These are phyloP conservation scores for Casuarina glauca DNA, from an alignment of 306 rosid species.

Conservation along the genomic window DNA sequence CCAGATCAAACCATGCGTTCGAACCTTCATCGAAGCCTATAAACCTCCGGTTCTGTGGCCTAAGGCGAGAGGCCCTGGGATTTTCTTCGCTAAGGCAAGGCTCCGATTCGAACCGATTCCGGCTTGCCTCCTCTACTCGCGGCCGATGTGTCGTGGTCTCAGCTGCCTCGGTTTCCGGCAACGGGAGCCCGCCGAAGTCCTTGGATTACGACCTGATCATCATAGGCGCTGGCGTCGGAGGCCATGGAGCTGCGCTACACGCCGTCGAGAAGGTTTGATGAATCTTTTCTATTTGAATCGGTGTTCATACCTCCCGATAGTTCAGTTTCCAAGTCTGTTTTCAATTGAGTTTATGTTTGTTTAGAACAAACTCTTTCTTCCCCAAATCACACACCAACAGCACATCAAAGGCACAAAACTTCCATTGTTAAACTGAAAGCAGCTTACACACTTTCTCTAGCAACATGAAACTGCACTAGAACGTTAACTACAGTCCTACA, in stretches of 20 bases:
- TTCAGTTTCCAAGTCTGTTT: background rate
- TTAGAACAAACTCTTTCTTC: no score
- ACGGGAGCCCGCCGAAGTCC: conserved; percentile 69
- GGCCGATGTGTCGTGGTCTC: conserved; percentile 25
- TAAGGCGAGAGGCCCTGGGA: conserved; percentile 66
- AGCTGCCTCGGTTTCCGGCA: conserved; percentile 60
- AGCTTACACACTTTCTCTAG: no score
- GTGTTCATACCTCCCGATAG: background rate
- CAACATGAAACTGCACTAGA: no score
- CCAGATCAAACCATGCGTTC: conserved; percentile 46
- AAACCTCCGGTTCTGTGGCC: conserved; percentile 84
- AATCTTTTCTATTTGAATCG: background rate
- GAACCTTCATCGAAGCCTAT: conserved; percentile 33
- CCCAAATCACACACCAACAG: no score
- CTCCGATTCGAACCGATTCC: conserved; percentile 21
- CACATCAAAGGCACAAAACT: no score
- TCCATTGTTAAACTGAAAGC: no score
- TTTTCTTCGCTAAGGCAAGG: conserved; percentile 41
- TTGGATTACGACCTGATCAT: conserved; percentile 90
- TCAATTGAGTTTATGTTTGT: background rate
- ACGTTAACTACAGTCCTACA: no score
- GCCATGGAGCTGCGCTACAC: conserved; percentile 97
- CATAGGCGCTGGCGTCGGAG: conserved; percentile 97
- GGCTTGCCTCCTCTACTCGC: conserved; percentile 17
- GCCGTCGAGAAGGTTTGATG: conserved; percentile 83